A percentile compares a stretch with the other conserved stretches of the same genome.
Evolutionary conservation across 2,329 filamentous ascomycete species (phyloP).

Genomic region (Fusarium mangiferae): DNA sequence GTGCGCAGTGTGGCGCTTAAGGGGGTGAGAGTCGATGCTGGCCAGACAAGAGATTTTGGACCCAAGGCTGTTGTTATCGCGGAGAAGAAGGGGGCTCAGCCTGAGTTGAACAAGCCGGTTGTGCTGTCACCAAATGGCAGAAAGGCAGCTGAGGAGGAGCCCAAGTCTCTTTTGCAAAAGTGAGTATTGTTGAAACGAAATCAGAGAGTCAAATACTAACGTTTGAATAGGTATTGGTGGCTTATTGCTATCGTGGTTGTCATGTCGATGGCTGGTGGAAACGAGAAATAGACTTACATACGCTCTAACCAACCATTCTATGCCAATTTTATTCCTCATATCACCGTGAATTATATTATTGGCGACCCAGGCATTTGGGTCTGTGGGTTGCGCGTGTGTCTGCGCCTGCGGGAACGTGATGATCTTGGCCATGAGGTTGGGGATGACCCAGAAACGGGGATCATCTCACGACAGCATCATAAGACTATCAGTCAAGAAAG

Average conservation of each 20-base stretch:
- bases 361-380: not conserved
- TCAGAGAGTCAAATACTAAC: constrained; percentile 47
- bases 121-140: constrained; percentile 70
- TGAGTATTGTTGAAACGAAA: constrained; percentile 51
- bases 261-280: constrained; percentile 64
- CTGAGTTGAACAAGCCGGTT: constrained; percentile 71
- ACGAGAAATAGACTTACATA: constrained; percentile 58
- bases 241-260: constrained; percentile 64
- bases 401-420: not conserved
- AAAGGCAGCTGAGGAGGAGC: constrained; percentile 63
- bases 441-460: not conserved
- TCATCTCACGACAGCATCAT: not conserved
- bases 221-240: constrained; percentile 71
- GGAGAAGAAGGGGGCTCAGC: constrained; percentile 62
- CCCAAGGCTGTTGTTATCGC: constrained; percentile 65
- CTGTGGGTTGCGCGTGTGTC: not conserved
- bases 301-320: constrained; percentile 1
- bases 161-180: constrained; percentile 76
- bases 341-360: not conserved
- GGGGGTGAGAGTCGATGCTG: constrained; percentile 71
- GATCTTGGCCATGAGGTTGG: not conserved
- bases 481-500: not conserved
- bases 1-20: constrained; percentile 63
- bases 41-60: constrained; percentile 72
- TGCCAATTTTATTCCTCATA: not conserved